Conservation (phyloP, 139 green algal species). For the Ulvella scutata region DNA sequence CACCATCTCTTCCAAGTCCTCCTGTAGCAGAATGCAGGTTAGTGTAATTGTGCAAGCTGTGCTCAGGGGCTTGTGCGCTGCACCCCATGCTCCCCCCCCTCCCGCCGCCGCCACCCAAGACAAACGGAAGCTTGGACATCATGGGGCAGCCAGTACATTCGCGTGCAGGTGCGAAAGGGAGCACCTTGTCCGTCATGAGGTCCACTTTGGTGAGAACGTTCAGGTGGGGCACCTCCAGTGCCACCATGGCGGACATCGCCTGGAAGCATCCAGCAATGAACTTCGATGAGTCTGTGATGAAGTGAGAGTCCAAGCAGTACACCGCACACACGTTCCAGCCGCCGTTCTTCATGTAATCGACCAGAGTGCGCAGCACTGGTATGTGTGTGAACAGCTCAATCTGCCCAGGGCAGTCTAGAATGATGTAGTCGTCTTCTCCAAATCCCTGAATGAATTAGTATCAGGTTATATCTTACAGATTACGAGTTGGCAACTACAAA, state of each 20-base stretch:
- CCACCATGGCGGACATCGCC: constrained; percentile 84
- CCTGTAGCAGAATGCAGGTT: constrained; percentile 11
- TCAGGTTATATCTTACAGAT: neutral
- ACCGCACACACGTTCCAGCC: constrained; percentile 69
- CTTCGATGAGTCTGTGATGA: constrained; percentile 66
- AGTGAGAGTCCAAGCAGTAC: constrained; percentile 89
- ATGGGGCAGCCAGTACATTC: no score
- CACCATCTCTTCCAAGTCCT: constrained; percentile 30
- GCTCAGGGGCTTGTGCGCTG: neutral
- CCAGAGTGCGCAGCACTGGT: constrained; percentile 66
- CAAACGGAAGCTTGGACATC: no score
- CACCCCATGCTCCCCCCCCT: no score
- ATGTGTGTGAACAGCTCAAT: constrained; percentile 97
- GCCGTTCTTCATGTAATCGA: constrained; percentile 59
- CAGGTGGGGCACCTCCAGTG: constrained; percentile 91
- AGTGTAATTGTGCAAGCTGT: neutral
- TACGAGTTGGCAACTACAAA: neutral
- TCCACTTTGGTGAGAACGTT: constrained; percentile 98
- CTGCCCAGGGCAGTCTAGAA: constrained; percentile 94
- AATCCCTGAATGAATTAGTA: constrained; percentile 32
- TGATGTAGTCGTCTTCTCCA: constrained; percentile 94
- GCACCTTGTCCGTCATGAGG: constrained; percentile 47
- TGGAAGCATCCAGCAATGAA: constrained; percentile 57
- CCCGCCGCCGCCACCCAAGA: no score
- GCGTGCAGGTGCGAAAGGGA: no score